These are phyloP conservation scores for Pleurotus eryngii DNA, from an alignment of 768 basidiomycete species.

Conservation along the genomic window DNA sequence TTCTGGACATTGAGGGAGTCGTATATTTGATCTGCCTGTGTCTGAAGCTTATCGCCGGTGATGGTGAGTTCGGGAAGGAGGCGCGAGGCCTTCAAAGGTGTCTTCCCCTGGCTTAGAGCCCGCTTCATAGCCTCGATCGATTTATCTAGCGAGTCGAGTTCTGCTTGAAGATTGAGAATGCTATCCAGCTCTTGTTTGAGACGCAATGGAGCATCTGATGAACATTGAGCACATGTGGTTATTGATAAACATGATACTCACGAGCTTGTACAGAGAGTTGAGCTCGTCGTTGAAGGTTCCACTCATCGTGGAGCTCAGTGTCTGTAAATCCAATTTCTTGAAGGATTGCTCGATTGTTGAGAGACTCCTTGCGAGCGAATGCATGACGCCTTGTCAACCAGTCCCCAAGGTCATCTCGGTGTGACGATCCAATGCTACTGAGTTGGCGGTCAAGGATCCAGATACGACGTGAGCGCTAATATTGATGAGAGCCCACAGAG, in stretches of 20 bases:
- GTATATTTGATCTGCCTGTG: constrained; percentile 28
- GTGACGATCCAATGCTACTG: constrained; percentile 19
- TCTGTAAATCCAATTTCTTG: too few relatives aligned
- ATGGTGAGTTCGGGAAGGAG: constrained; percentile 18
- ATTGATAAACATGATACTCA: constrained; percentile 17
- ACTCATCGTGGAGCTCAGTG: constrained; percentile 26
- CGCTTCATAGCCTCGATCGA: constrained; percentile 13
- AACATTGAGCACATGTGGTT: not conserved
- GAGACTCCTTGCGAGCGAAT: constrained; percentile 14
- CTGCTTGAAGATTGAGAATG: constrained; percentile 25
- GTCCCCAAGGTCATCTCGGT: constrained; percentile 25
- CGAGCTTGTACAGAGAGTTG: constrained; percentile 25
- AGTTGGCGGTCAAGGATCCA: constrained; percentile 33
- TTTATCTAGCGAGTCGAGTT: constrained; percentile 20
- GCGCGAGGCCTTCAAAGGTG: constrained; percentile 3
- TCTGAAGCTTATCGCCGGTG: constrained; percentile 16
- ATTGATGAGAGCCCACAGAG: not conserved
- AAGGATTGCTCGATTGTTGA: not conserved
- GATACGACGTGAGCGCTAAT: constrained; percentile 20
- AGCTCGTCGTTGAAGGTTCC: constrained; percentile 26
- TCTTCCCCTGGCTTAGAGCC: constrained; percentile 5
- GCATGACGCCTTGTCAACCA: constrained; percentile 24
- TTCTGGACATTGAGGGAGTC: constrained; percentile 29
- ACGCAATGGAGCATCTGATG: constrained; percentile 21
- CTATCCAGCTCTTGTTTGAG: constrained; percentile 31